Percentiles rank a stretch among this genome's conserved stretches.
phyloP scores from a whole-genome alignment of 352 stramenopile genomes.

The Elongisporangium undulatum region DNA sequence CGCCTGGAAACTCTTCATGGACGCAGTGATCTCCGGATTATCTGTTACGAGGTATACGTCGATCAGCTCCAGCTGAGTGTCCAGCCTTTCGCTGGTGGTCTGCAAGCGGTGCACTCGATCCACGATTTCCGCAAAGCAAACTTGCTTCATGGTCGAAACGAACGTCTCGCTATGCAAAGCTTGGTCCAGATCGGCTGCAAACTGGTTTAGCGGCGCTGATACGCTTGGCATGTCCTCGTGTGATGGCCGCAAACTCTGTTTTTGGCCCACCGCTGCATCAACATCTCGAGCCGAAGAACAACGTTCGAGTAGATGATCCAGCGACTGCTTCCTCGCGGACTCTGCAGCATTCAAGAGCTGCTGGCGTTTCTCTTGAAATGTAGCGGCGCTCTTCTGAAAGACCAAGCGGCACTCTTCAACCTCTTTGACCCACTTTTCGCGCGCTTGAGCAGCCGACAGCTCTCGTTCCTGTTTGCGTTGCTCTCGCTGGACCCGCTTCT shows the following conservation, averaged over 20 bases:
- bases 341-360: background rate
- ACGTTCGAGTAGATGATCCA: background rate
- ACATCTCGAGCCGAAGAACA: background rate
- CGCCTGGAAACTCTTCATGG: constrained; percentile 22
- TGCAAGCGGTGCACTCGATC: constrained; percentile 20
- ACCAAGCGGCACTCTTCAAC: background rate
- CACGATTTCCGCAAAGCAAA: constrained; percentile 16
- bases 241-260: background rate
- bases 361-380: background rate
- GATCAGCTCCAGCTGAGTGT: constrained; percentile 25
- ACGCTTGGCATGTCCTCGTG: background rate
- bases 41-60: constrained; percentile 31
- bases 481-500: background rate
- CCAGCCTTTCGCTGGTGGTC: constrained; percentile 10
- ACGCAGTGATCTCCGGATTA: constrained; percentile 6
- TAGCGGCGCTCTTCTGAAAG: background rate
- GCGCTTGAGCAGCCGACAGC: background rate
- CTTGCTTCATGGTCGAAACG: constrained; percentile 2
- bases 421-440: background rate
- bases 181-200: constrained; percentile 5
- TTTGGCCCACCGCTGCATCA: background rate
- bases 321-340: background rate
- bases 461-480: background rate
- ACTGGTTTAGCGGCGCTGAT: background rate
- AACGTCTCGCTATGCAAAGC: constrained; percentile 4